phyloP scores from a whole-genome alignment of 2,329 filamentous ascomycete genomes.

The Xylariaceae sp. region DNA sequence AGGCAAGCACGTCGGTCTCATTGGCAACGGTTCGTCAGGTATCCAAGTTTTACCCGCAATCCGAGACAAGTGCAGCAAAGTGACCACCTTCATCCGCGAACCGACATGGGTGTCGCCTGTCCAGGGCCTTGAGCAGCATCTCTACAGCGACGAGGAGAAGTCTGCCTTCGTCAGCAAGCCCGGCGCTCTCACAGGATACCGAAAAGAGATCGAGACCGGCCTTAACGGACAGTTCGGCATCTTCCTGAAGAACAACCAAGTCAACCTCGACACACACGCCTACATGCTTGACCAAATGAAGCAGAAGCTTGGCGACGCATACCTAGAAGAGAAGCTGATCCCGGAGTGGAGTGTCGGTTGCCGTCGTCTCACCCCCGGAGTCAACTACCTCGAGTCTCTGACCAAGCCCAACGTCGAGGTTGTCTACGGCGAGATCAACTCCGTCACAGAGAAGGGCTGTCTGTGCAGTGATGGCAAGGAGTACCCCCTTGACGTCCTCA shows the following conservation, averaged over 20 bases:
- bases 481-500: constrained; percentile 29
- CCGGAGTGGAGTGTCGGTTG: constrained; percentile 22
- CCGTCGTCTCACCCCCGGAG: constrained; percentile 30
- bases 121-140: constrained; percentile 43
- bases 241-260: constrained; percentile 30
- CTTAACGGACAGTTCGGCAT: constrained; percentile 51
- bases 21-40: constrained; percentile 29
- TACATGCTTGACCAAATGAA: constrained; percentile 41
- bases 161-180: constrained; percentile 48
- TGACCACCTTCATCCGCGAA: constrained; percentile 31
- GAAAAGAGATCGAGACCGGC: constrained; percentile 44
- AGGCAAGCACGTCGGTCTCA: constrained; percentile 28
- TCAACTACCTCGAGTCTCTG: constrained; percentile 30
- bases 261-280: constrained; percentile 26
- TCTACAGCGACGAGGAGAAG: constrained; percentile 43
- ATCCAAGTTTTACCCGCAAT: constrained; percentile 33
- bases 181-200: constrained; percentile 47
- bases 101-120: constrained; percentile 40
- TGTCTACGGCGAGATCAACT: constrained; percentile 16
- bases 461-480: constrained; percentile 21
- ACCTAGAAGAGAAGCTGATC: constrained; percentile 5
- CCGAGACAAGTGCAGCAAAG: constrained; percentile 8
- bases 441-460: constrained; percentile 26
- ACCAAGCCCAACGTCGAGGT: constrained; percentile 23
- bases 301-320: constrained; percentile 30